Base-by-base conservation (phyloP, 2,329 filamentous ascomycete species). In the Trichophyton simii region DNA sequence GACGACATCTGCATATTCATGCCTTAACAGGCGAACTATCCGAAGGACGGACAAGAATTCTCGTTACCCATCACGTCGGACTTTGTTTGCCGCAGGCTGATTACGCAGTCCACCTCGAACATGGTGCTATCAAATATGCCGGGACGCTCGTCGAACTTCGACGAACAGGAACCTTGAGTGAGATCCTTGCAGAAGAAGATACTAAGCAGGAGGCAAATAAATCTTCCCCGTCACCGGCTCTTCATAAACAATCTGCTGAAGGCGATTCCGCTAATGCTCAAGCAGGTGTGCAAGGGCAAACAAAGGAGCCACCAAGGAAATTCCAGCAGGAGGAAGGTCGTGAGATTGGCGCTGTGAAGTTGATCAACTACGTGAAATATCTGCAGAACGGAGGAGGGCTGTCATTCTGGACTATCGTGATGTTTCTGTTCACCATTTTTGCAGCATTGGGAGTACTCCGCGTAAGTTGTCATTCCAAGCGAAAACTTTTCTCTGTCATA, bases 51-150 rank as follows among this genome's bases (percentile, higher is more conserved):
- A 94, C 89, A 1, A 78, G 88, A 34, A 88, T 94, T 57, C 76
- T 94, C 3, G 89, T 91, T 28, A 94, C 89, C 0, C 89, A 94
- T 68, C 88, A 92, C 67, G 85, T 91, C 20, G 83, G 83, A 2
- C 78, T 92, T 1, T 87, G 85, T 65, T 80, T 88, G 62, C 79
- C 87, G 11, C 83, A 82, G 68, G 84, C 89, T 5, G 87, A 87
- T 67, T 92, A 88, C 66, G 78, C 88, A 5, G 85, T 91, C 3
- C 82, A 89, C 64, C 80, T 94, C 1, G 85, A 83, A 20, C 83
- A 89, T 60, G 89, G 88, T 7, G 79, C 77, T 5, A 80, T 87
- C 7, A 77, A 85, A 46, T 77, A 87, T 65, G 80, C 84, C 2
- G 88, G 87, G 0, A 73, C 84, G 0, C 76, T 88, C 0, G 81